Percentiles rank a stretch among this genome's conserved stretches.
phyloP scores from a whole-genome alignment of 148 eudicot genomes.

The Nepenthes mirabilis region DNA sequence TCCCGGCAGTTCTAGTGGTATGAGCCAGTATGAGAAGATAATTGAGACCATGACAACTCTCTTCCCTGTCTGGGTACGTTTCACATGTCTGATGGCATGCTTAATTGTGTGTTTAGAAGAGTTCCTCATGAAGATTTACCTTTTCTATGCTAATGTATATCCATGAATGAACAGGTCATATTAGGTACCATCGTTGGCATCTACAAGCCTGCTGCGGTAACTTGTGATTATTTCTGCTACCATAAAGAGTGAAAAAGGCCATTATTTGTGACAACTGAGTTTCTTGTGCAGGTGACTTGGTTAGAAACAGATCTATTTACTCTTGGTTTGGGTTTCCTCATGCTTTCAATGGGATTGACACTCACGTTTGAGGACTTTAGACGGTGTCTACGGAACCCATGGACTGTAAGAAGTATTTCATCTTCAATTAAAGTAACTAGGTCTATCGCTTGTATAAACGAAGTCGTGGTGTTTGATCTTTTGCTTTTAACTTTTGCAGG shows the following conservation, averaged over 20 bases:
- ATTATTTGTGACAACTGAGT: constrained; percentile 2
- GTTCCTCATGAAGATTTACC: constrained; percentile 1
- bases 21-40: constrained; percentile 74
- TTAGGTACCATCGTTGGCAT: constrained; percentile 85
- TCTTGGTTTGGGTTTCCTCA: constrained; percentile 91
- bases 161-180: constrained; percentile 45
- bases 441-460: background rate
- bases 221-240: background rate
- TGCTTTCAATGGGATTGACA: constrained; percentile 99
- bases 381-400: constrained; percentile 90
- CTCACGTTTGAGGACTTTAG: constrained; percentile 91
- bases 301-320: constrained; percentile 91
- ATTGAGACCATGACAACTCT: constrained; percentile 91
- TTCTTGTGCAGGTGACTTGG: constrained; percentile 80
- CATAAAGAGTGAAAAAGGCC: background rate
- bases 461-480: background rate
- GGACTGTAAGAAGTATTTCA: constrained; percentile 61
- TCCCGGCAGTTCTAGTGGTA: constrained; percentile 34
- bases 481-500: constrained; percentile 32
- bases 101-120: constrained; percentile 1
- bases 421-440: constrained; percentile 4
- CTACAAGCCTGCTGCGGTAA: constrained; percentile 83
- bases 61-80: constrained; percentile 91
- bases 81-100: background rate
- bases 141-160: background rate